A percentile compares a stretch with the other conserved stretches of the same genome.
phyloP scores from a whole-genome alignment of 169 alveolate species.

The Nephromyces sp. region DNA sequence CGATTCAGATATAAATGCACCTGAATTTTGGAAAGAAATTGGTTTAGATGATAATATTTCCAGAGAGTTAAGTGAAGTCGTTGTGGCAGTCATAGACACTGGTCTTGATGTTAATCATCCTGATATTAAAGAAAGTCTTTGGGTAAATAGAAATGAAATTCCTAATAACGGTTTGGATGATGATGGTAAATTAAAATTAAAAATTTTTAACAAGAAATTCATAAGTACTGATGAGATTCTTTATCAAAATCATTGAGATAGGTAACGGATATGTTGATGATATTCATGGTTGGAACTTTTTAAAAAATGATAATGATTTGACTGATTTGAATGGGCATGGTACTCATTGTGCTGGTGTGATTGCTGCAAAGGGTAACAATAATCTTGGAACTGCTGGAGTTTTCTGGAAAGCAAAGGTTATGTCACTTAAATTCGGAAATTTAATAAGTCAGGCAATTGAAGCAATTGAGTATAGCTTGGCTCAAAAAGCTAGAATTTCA shows the following conservation, averaged over 20 bases:
- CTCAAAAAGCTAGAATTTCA: constrained; percentile 18
- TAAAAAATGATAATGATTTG: constrained; percentile 49
- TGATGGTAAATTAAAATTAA: constrained; percentile 19
- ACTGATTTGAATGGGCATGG: constrained; percentile 68
- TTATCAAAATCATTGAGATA: constrained; percentile 17
- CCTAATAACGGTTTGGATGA: constrained; percentile 58
- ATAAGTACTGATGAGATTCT: background rate
- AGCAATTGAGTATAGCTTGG: constrained; percentile 25
- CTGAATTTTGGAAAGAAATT: background rate
- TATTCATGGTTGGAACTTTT: constrained; percentile 53
- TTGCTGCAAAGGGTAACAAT: constrained; percentile 52
- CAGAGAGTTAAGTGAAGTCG: too few species aligned
- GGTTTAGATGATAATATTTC: background rate
- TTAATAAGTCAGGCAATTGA: constrained; percentile 23
- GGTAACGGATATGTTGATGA: constrained; percentile 58
- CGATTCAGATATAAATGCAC: background rate
- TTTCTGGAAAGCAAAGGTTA: constrained; percentile 26
- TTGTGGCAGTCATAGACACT: constrained; percentile 69
- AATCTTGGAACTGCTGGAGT: constrained; percentile 35
- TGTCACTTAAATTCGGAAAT: constrained; percentile 22
- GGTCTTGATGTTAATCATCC: constrained; percentile 72
- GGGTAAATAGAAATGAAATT: constrained; percentile 54
- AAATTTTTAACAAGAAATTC: background rate
- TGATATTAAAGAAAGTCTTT: constrained; percentile 52
- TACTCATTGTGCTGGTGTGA: constrained; percentile 60